Base-by-base conservation (phyloP, 208 protist species). In the Naegleria gruberi region DNA sequence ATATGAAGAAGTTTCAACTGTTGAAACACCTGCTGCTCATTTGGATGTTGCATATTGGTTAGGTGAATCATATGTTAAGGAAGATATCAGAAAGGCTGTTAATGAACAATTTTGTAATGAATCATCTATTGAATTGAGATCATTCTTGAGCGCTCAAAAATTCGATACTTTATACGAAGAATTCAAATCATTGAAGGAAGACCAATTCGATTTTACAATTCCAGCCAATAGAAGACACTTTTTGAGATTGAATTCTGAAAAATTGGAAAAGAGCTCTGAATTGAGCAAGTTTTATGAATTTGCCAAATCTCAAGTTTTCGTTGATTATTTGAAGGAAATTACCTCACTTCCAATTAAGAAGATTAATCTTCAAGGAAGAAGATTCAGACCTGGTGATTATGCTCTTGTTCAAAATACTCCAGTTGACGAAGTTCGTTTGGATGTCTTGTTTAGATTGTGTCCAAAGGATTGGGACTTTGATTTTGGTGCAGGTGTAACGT, bases 181-280 rank as follows among this genome's bases (percentile, higher is more conserved):
- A 41, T 55, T 87, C 5, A 47, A 34, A 10, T 4, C 8, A 55
- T 17, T 41, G 40, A 10, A 42, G 4, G 30, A 55, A 40, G 44
- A 55, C 12, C 30, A 34, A 87, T 87, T 46, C 12, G 34, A 87
- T 10, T 42, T 55, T 10, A 40, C 34, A 34, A 40, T 30, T 42
- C 83, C 83, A 23, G 83, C 43, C 1, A 87, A 87, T 55, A 45
- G 83, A 87, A 46, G 83, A 55, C 83, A 87, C 41, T 87, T 44
- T 87, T 30, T 34, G 42, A 46, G 42, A 87, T 34, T 45, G 41
- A 87, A 77, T 37, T 12, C 17, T 5, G 83, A 87, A 8, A 87
- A 37, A 34, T 10, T 42, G 8, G 34, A 87, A 37, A 41, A 40
- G 19, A 41, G 6, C 19, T 41, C 41, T 40, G 0, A 57, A 10